Conservation (phyloP, 2,329 filamentous ascomycete species). For the Zarea fungicola region DNA sequence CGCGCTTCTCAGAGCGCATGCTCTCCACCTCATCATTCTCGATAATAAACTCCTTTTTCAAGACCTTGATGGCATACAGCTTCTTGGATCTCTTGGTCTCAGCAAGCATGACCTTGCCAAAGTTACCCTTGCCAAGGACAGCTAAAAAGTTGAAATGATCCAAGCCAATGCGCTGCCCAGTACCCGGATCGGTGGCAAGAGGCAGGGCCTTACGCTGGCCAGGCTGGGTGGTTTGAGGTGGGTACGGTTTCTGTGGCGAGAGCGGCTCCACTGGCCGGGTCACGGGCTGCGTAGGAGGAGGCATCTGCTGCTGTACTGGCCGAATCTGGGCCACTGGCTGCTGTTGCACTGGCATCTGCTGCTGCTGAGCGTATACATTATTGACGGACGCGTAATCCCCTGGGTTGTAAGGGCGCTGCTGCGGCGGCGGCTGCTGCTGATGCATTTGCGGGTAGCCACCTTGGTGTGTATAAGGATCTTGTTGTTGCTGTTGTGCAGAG, state of each 20-base stretch:
- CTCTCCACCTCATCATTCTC: conserved; percentile 99
- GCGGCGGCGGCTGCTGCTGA: conserved; percentile 28
- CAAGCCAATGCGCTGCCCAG: conserved; percentile 80
- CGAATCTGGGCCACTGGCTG: conserved; percentile 32
- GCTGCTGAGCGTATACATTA: conserved; percentile 36
- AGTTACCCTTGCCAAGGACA: conserved; percentile 97
- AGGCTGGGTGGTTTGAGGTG: conserved; percentile 21
- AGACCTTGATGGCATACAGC: conserved; percentile 95
- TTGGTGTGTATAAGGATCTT: conserved; percentile 30
- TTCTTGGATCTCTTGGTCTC: conserved; percentile 91
- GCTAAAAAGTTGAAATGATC: conserved; percentile 99
- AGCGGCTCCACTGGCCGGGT: conserved; percentile 30
- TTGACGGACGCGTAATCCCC: conserved; percentile 62
- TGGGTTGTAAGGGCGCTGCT: conserved; percentile 63
- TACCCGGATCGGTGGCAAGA: conserved; percentile 65
- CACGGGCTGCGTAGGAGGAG: conserved; percentile 24
- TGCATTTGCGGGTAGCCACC: conserved; percentile 24
- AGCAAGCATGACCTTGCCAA: conserved; percentile 98
- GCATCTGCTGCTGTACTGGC: conserved; percentile 30
- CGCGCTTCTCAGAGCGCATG: conserved; percentile 93
- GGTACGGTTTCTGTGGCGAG: conserved; percentile 21
- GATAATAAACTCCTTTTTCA: conserved; percentile 99
- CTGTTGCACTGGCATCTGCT: conserved; percentile 33
- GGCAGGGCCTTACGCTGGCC: conserved; percentile 56
- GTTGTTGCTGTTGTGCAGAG: conserved; percentile 30